A percentile compares a stretch with the other conserved stretches of the same genome.
phyloP scores from a whole-genome alignment of 2,329 filamentous ascomycete species.

The Teratosphaeria nubilosa region DNA sequence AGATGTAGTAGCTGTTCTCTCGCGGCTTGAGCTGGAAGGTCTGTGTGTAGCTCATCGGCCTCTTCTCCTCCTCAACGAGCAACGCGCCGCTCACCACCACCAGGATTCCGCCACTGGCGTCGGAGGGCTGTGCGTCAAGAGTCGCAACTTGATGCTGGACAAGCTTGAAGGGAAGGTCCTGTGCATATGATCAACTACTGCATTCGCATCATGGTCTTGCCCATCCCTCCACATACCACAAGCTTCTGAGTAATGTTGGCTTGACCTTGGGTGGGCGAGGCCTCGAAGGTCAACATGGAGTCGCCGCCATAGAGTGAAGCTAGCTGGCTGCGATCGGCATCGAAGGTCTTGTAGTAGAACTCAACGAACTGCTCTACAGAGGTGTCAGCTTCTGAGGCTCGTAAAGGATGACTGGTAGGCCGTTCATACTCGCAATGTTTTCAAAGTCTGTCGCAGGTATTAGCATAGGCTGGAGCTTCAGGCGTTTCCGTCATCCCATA shows the following conservation, averaged over 20 bases:
- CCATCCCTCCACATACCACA: conserved; percentile 43
- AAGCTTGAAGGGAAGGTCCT: conserved; percentile 72
- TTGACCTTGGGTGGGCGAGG: conserved; percentile 53
- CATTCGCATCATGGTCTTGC: neutral
- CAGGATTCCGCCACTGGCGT: conserved; percentile 58
- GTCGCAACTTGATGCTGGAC: conserved; percentile 70
- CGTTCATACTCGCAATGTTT: conserved; percentile 21
- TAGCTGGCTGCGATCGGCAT: conserved; percentile 57
- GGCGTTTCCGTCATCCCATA: conserved; percentile 3
- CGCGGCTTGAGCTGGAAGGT: conserved; percentile 71
- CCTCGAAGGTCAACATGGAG: conserved; percentile 94
- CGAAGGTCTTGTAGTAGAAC: conserved; percentile 88
- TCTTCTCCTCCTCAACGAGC: conserved; percentile 74
- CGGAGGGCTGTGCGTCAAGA: conserved; percentile 72
- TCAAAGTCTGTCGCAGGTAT: conserved; percentile 21
- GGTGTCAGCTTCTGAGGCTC: neutral
- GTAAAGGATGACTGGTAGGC: neutral
- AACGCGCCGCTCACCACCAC: conserved; percentile 84
- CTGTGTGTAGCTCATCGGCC: conserved; percentile 86
- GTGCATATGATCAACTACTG: conserved; percentile 1
- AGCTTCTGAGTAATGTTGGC: conserved; percentile 69
- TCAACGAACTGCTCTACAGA: conserved; percentile 69
- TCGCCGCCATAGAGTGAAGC: conserved; percentile 67
- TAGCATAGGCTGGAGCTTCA: neutral
- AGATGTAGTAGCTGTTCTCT: conserved; percentile 67